Evolutionary conservation across 2,329 filamentous ascomycete genomes (phyloP).

Genomic region (Curvularia sp.): DNA sequence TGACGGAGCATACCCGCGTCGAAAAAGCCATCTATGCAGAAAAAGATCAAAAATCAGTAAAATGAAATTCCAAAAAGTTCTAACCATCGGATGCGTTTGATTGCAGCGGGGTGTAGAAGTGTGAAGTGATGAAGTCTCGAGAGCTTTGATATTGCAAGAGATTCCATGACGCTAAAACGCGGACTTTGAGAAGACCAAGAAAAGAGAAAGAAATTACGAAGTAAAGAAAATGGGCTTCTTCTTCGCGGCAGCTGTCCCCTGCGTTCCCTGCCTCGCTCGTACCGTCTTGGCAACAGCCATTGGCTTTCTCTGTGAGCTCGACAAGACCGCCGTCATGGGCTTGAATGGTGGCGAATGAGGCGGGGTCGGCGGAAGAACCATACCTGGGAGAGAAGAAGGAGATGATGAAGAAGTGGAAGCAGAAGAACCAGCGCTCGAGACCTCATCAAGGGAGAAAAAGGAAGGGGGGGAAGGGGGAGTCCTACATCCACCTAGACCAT

Average conservation of each 20-base stretch:
- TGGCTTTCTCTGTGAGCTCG: constrained; percentile 34
- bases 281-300: constrained; percentile 32
- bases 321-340: constrained; percentile 41
- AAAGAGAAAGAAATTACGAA: constrained; percentile 10
- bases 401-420: constrained; percentile 19
- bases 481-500: constrained; percentile 89
- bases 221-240: constrained; percentile 31
- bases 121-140: constrained; percentile 8
- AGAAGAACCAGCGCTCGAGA: constrained; percentile 20
- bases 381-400: constrained; percentile 21
- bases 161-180: not conserved
- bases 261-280: constrained; percentile 23
- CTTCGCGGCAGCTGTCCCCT: constrained; percentile 30
- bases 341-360: constrained; percentile 48
- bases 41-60: constrained; percentile 43
- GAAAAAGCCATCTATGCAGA: constrained; percentile 84
- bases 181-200: not conserved
- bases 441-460: constrained; percentile 29
- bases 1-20: constrained; percentile 94
- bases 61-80: constrained; percentile 1
- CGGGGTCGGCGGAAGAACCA: constrained; percentile 38
- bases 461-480: constrained; percentile 44
- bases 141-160: not conserved
- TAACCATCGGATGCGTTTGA: not conserved
- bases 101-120: not conserved